Evolutionary conservation across 768 basidiomycete species (phyloP), one percentile per base, ranked within the genome.

Genomic region (Lactifluus echinatus): DNA sequence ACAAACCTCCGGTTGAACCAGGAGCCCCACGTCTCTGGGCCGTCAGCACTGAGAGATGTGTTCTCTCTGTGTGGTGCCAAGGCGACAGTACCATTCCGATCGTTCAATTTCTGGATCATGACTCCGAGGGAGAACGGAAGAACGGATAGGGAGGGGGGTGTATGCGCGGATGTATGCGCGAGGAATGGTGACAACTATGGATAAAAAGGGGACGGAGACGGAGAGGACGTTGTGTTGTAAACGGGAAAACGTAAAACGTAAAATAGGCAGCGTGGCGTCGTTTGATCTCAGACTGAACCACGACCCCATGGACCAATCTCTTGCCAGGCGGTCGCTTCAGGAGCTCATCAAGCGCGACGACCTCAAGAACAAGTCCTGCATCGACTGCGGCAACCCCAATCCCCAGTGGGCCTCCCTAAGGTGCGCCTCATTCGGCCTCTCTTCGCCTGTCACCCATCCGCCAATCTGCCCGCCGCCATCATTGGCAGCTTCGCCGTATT

Each of bases 341-440:
- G 85, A 86, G 31, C 84, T 95, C 66, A 78, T 82, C 67, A 84
- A 80, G 61, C 79, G 81, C 46, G 83, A 85, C 43, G 85, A 82
- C 56, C 75, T 88, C 60, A 75, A 76, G 31, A 94, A 96, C 74
- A 86, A 83, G 72, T 63, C 74, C 42, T 96, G 93, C 68, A 77
- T 79, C 14, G 93, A 95, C 68, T 96, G 93, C 66, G 70, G 73
- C 10, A 92, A 87, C 59, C 93, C 89, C n/a, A 89, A 91, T 66
- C 93, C 93, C 0, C 93, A 95, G 68, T 97, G 93, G 93, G 90
- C 91, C n/a, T 85, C 84, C 24, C 70, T 90, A 61, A 82, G 87
- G 87, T 87, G 63, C 58, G 72, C 52, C 33, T 14, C 11, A 1
- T 46, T 15, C 23, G 47, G 33, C 56, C 36, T 4, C 44, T 47